Evolutionary conservation across 768 basidiomycete genomes (phyloP).

Genomic region (Rhodotorula taiwanensis): DNA sequence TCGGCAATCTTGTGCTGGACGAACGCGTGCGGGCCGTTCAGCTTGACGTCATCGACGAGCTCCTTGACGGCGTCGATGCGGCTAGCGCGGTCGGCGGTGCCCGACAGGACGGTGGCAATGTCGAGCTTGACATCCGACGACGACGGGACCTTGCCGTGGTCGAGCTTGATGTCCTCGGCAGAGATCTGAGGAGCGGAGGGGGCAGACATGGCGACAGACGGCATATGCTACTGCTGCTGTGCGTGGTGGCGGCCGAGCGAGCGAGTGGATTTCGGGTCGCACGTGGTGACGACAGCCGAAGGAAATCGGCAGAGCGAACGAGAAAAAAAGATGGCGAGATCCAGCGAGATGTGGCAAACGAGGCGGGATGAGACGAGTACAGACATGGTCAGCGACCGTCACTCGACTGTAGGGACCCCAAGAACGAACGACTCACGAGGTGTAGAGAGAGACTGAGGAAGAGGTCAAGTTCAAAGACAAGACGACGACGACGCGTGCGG

Average conservation of each 20-base stretch:
- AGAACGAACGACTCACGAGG: too few relatives aligned
- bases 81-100: slow-evolving; percentile 25
- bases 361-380: too few relatives aligned
- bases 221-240: not conserved
- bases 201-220: slow-evolving; percentile 23
- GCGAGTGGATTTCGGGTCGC: too few relatives aligned
- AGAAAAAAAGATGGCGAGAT: too few relatives aligned
- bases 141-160: slow-evolving; percentile 12
- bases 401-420: too few relatives aligned
- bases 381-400: too few relatives aligned
- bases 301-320: too few relatives aligned
- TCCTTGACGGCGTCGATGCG: slow-evolving; percentile 38
- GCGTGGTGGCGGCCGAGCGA: not conserved
- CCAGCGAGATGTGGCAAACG: too few relatives aligned
- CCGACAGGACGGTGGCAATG: slow-evolving; percentile 37
- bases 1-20: slow-evolving; percentile 36
- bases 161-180: slow-evolving; percentile 26
- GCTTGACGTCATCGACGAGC: slow-evolving; percentile 40
- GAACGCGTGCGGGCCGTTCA: slow-evolving; percentile 35
- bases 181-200: slow-evolving; percentile 29
- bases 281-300: too few relatives aligned
- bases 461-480: too few relatives aligned
- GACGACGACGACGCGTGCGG: too few relatives aligned
- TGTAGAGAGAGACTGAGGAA: too few relatives aligned
- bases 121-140: slow-evolving; percentile 37